Conservation (phyloP, 2,329 filamentous ascomycete species). For the Aspergillus viridinutans region DNA sequence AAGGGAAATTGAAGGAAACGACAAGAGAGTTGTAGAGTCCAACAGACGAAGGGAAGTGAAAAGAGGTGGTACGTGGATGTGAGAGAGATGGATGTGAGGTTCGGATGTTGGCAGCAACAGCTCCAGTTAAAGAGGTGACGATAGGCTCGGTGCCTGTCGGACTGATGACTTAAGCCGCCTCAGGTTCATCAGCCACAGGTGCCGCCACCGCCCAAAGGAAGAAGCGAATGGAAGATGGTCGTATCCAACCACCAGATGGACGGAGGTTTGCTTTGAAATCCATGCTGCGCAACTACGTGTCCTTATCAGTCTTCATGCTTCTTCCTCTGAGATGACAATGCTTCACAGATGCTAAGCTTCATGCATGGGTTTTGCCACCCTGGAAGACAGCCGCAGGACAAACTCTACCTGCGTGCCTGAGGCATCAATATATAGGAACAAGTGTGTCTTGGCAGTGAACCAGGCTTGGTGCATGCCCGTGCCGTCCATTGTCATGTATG, state of each 20-base stretch:
- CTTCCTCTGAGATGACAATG: neutral
- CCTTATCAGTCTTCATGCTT: neutral
- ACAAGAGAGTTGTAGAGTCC: conserved; percentile 7
- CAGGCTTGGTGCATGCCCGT: too few species aligned
- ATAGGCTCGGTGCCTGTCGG: conserved; percentile 22
- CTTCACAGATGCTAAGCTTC: too few species aligned
- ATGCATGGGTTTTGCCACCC: too few species aligned
- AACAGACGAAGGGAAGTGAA: conserved; percentile 8
- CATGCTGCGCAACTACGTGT: neutral
- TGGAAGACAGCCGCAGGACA: too few species aligned
- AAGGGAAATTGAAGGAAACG: conserved; percentile 4
- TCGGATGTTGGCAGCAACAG: conserved; percentile 24
- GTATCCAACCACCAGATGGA: conserved; percentile 13
- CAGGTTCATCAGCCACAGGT: conserved; percentile 11
- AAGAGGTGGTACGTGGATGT: conserved; percentile 4
- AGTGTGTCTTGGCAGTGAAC: too few species aligned
- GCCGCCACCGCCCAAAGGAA: conserved; percentile 27
- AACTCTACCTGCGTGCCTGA: neutral
- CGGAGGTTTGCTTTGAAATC: neutral
- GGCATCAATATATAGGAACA: neutral
- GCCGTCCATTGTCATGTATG: too few species aligned
- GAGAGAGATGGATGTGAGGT: conserved; percentile 22
- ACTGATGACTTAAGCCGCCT: conserved; percentile 31
- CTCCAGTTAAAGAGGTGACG: conserved; percentile 37
- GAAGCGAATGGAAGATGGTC: conserved; percentile 39